Percentiles rank a stretch among this genome's conserved stretches.
Conservation (phyloP, 2,329 filamentous ascomycete genomes). For the Monosporascus sp. region DNA sequence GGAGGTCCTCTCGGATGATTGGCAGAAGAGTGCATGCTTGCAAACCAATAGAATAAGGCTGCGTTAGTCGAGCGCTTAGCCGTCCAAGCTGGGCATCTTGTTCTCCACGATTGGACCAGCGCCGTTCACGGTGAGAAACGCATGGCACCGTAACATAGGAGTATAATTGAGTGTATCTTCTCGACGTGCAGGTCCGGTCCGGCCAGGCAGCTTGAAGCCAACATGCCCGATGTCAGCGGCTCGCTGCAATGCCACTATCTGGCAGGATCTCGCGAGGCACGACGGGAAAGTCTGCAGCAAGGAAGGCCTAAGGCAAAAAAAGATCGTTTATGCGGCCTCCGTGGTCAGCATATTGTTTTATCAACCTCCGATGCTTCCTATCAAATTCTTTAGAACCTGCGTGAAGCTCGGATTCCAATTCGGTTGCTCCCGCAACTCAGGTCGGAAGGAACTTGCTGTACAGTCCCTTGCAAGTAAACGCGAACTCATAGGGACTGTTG, state of each 20-base stretch:
- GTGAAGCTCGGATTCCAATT: no score
- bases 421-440: no score
- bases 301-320: no score
- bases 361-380: no score
- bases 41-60: slow-evolving; percentile 20
- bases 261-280: not conserved
- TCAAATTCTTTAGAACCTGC: no score
- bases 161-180: not conserved
- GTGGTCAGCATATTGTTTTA: no score
- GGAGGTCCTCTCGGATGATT: slow-evolving; percentile 14
- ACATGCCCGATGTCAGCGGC: not conserved
- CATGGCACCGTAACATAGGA: not conserved
- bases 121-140: slow-evolving; percentile 6
- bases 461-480: no score
- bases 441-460: no score
- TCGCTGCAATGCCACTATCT: not conserved
- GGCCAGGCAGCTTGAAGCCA: not conserved
- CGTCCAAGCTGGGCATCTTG: slow-evolving; percentile 13
- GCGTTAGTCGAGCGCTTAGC: slow-evolving; percentile 25
- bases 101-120: slow-evolving; percentile 14
- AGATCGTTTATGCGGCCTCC: no score
- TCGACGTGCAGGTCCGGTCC: not conserved
- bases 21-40: slow-evolving; percentile 17
- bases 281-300: not conserved
- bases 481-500: no score